Conservation (phyloP, 495 filamentous ascomycete species). For the Tetracladium setigerum region DNA sequence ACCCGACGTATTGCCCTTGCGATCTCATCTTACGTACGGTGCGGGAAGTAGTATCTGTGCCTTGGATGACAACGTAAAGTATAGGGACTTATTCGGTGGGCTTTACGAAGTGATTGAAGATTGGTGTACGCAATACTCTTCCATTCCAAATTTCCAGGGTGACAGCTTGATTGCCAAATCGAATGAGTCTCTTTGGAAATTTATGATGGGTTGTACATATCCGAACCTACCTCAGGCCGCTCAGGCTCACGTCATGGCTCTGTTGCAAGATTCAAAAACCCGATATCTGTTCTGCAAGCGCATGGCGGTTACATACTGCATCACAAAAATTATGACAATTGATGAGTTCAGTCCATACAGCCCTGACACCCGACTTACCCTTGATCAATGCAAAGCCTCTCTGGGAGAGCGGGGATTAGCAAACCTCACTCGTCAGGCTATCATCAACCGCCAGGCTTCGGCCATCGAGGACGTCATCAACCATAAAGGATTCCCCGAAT, state of each 20-base stretch:
- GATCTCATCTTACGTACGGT: no score
- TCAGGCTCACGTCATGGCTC: constrained; percentile 15
- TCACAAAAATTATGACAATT: constrained; percentile 17
- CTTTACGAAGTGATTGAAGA: constrained; percentile 20
- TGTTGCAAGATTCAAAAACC: constrained; percentile 20
- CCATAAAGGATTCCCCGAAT: constrained; percentile 3
- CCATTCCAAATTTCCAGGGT: constrained; percentile 6
- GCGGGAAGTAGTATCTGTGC: no score
- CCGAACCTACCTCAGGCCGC: constrained; percentile 12
- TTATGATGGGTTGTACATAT: constrained; percentile 20
- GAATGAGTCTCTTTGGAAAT: constrained; percentile 18
- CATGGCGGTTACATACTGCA: constrained; percentile 24
- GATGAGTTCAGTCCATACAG: constrained; percentile 21
- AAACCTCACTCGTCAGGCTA: constrained; percentile 10
- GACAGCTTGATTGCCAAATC: constrained; percentile 10
- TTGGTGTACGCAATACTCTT: constrained; percentile 19
- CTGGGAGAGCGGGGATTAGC: constrained; percentile 11
- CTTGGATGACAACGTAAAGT: background rate
- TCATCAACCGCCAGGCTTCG: constrained; percentile 7
- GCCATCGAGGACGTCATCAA: background rate
- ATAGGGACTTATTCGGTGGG: constrained; percentile 6
- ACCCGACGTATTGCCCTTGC: no score
- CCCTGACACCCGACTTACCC: background rate
- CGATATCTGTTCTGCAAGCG: constrained; percentile 25
- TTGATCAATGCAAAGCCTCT: constrained; percentile 18